Base-by-base conservation (phyloP, 352 stramenopile species). In the Phytophthora quininea region DNA sequence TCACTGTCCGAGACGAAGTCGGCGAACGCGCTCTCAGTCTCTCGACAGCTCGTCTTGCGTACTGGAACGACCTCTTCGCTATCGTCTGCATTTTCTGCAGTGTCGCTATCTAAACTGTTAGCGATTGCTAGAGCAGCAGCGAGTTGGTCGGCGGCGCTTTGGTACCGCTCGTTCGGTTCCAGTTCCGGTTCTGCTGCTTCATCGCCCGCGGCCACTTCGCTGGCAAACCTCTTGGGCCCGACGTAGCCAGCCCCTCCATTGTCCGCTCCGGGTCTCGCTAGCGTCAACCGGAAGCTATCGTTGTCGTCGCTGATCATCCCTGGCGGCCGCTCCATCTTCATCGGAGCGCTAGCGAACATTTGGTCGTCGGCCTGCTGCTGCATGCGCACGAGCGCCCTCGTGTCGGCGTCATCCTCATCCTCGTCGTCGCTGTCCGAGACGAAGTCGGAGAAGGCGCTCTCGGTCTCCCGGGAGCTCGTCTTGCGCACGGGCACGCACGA, bases 281-380 rank as follows among this genome's bases (percentile, higher is more conserved):
- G 31, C 29, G 49, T 69, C 2, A 73, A 50, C 10, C 60, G 54
- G 48, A 69, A 75, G 46, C 67, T 71, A 33, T n/a, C 10, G 30
- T 35, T 59, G 24, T 54, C 47, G 4, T 50, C 57, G 6, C 27
- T 33, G 12, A 11, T 37, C 29, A 45, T 19, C 35, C 2, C 38
- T 38, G 64, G 64, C 2, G 59, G 58, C 7, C 65, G 59, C 15
- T 72, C 60, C 60, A 79, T 56, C 45, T 60, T 64, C 58, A 84
- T 74, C 33, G 62, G 54, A 54, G 67, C 69, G 49, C 75, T 58
- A n/a, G 77, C 55, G 65, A 78, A 84, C 35, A 54, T 53, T 58
- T 77, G 71, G 62, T 88, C 79, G 62, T 88, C 79, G 4, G 74
- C 77, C 45, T 88, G 74, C 55, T 74, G 64, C 64, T 85, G 76